Conservation (phyloP, 1,284 basidiomycete genomes). For the Ceratobasidium theobromae region DNA sequence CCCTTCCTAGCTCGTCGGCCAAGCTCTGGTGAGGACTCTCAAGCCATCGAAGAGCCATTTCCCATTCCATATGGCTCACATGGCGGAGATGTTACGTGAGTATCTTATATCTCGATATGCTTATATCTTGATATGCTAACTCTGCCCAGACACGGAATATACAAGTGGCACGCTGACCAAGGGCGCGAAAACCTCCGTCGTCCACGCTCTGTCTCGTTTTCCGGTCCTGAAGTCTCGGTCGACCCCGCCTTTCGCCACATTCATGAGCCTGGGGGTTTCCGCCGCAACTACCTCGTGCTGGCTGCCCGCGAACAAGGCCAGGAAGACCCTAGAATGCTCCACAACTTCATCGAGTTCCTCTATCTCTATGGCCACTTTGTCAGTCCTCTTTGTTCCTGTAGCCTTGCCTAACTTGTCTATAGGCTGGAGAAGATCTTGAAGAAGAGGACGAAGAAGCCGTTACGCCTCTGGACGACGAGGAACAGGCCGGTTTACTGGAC, state of each 20-base stretch:
- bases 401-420: constrained; percentile 22
- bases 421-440: constrained; percentile 94
- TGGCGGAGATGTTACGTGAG: constrained; percentile 89
- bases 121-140: constrained; percentile 32
- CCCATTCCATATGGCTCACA: constrained; percentile 81
- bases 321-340: constrained; percentile 64
- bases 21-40: constrained; percentile 20
- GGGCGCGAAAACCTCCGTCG: constrained; percentile 55
- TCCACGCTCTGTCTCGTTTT: constrained; percentile 70
- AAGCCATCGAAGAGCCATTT: constrained; percentile 61
- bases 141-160: constrained; percentile 75
- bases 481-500: constrained; percentile 46
- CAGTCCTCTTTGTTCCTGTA: constrained; percentile 44
- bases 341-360: constrained; percentile 91
- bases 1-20: constrained; percentile 24
- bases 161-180: constrained; percentile 88
- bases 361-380: constrained; percentile 94
- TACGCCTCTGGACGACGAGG: constrained; percentile 49
- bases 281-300: constrained; percentile 79
- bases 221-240: constrained; percentile 57
- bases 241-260: constrained; percentile 83
- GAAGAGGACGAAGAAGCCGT: constrained; percentile 65
- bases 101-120: constrained; percentile 39
- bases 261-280: constrained; percentile 90
- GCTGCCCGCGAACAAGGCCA: constrained; percentile 67